Percentiles rank a stretch among this genome's conserved stretches.
Evolutionary conservation across 495 filamentous ascomycete species (phyloP).

Genomic region (Viridothelium virens): DNA sequence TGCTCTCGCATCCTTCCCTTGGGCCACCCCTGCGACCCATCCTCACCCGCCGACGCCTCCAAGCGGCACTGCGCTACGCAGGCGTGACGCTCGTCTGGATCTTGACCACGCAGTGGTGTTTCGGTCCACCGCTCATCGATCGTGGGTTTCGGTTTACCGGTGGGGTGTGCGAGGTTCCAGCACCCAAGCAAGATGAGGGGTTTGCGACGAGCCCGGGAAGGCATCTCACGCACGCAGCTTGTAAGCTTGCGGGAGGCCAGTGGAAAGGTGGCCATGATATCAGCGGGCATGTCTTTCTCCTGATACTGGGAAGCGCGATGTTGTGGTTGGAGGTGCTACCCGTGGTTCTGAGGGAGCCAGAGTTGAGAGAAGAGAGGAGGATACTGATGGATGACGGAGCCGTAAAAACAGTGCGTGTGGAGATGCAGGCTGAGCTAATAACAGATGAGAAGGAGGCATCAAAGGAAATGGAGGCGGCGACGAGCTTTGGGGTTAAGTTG

Average conservation of each 20-base stretch:
- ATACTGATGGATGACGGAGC: conserved; percentile 55
- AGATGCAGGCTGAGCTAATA: conserved; percentile 32
- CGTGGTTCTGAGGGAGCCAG: conserved; percentile 43
- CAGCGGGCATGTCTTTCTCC: conserved; percentile 87
- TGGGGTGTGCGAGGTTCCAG: conserved; percentile 53
- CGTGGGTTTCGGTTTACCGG: conserved; percentile 73
- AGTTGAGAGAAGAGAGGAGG: conserved; percentile 46
- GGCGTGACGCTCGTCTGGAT: conserved; percentile 82
- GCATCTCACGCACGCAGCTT: conserved; percentile 66
- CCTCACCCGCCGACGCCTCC: conserved; percentile 36
- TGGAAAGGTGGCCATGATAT: conserved; percentile 93
- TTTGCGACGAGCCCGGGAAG: conserved; percentile 43
- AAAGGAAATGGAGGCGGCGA: conserved; percentile 38
- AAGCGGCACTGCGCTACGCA: conserved; percentile 56
- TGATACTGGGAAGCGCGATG: conserved; percentile 73
- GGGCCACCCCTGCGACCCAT: conserved; percentile 31
- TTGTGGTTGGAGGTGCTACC: conserved; percentile 72
- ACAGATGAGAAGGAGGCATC: conserved; percentile 25
- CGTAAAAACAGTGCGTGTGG: conserved; percentile 35
- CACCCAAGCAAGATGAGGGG: conserved; percentile 28
- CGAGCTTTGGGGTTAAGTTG: conserved; percentile 41
- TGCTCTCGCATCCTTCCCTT: conserved; percentile 51
- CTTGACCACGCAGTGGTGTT: conserved; percentile 89
- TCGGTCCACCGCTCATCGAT: conserved; percentile 84
- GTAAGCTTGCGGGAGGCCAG: conserved; percentile 67